Conservation (phyloP, 805 yeast genomes). For the Lipomyces oligophaga region DNA sequence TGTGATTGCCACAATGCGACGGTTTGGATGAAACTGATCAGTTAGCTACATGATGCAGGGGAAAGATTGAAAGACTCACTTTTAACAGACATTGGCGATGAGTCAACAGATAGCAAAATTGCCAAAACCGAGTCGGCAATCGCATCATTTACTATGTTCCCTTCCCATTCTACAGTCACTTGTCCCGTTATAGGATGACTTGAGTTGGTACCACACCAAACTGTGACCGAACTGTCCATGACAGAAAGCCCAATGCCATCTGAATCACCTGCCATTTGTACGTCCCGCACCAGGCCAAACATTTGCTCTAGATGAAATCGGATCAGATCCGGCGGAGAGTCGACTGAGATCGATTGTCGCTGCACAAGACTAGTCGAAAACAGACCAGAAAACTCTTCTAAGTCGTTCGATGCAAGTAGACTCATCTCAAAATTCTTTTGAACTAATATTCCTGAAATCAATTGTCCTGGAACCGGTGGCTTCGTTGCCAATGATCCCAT, state of each 20-base stretch:
- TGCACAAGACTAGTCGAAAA: constrained; percentile 83
- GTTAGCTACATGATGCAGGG: neutral
- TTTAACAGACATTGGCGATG: constrained; percentile 93
- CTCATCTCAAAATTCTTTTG: constrained; percentile 87
- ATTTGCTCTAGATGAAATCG: constrained; percentile 90
- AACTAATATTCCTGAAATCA: constrained; percentile 79
- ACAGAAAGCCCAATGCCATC: constrained; percentile 30
- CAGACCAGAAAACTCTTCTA: constrained; percentile 82
- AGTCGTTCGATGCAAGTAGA: constrained; percentile 76
- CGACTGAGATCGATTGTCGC: constrained; percentile 69
- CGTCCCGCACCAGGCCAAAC: constrained; percentile 79
- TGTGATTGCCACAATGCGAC: constrained; percentile 31
- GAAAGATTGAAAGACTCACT: constrained; percentile 3
- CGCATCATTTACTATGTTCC: constrained; percentile 83
- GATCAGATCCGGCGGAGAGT: constrained; percentile 75
- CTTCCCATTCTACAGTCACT: constrained; percentile 85
- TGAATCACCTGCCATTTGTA: constrained; percentile 46
- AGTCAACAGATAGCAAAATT: constrained; percentile 83
- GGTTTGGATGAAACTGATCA: constrained; percentile 16
- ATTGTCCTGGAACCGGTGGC: constrained; percentile 44
- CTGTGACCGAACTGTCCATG: constrained; percentile 62
- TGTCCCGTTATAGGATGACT: constrained; percentile 38
- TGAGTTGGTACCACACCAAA: constrained; percentile 39
- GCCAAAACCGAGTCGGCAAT: constrained; percentile 93
- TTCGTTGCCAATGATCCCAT: constrained; percentile 55